These are phyloP conservation scores for Aureobasidium pullulans DNA, from an alignment of 2,329 filamentous ascomycete genomes.

Conservation along the genomic window DNA sequence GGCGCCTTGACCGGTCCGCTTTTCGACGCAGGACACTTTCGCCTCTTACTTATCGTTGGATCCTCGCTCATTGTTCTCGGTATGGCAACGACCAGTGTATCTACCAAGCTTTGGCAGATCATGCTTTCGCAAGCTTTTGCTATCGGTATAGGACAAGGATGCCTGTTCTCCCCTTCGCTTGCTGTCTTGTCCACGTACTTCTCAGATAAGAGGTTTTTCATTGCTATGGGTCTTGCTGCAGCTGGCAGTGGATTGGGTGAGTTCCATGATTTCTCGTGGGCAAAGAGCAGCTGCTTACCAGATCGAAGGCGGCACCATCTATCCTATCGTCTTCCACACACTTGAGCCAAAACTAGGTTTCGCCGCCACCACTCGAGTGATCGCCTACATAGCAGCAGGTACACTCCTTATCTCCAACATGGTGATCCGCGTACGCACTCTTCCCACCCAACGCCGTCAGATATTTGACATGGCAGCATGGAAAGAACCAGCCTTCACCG, in stretches of 20 bases:
- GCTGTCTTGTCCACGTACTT: conserved; percentile 38
- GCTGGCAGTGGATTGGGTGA: conserved; percentile 35
- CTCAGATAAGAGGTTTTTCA: conserved; percentile 29
- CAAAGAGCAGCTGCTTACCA: neutral
- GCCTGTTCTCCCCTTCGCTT: conserved; percentile 35
- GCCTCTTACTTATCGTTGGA: conserved; percentile 35
- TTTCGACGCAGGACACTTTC: conserved; percentile 42
- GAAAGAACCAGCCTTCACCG: conserved; percentile 8
- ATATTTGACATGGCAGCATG: conserved; percentile 5
- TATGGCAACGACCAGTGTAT: conserved; percentile 17
- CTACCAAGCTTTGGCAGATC: conserved; percentile 18
- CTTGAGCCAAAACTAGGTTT: conserved; percentile 24
- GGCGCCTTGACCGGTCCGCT: conserved; percentile 44
- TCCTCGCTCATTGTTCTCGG: conserved; percentile 39
- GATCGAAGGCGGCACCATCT: conserved; percentile 17
- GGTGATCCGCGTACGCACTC: conserved; percentile 18
- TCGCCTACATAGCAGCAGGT: conserved; percentile 28
- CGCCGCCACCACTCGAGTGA: conserved; percentile 24
- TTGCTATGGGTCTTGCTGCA: conserved; percentile 38
- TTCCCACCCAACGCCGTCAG: neutral
- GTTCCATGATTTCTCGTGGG: conserved; percentile 12
- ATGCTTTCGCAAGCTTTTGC: conserved; percentile 27
- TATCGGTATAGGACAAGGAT: conserved; percentile 43
- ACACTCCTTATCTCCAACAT: conserved; percentile 25
- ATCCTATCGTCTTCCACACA: conserved; percentile 30